A percentile compares a stretch with the other conserved stretches of the same genome.
These are phyloP conservation scores for Apophysomyces elegans DNA, from an alignment of 371 early-diverging fungal species.

Conservation along the genomic window DNA sequence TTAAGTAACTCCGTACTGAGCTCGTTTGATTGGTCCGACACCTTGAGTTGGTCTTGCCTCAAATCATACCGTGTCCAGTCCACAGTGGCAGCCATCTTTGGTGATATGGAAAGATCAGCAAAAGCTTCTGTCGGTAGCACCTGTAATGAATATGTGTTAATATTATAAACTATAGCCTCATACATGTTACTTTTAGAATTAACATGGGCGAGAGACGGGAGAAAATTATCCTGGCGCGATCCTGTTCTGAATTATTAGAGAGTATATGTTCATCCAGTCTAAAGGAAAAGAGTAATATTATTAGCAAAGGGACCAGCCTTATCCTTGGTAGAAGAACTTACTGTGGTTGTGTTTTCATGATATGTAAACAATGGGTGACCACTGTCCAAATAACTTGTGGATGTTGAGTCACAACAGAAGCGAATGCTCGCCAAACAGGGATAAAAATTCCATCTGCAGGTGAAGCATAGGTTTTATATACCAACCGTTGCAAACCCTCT, in stretches of 20 bases:
- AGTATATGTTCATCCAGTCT: not conserved
- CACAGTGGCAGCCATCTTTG: not conserved
- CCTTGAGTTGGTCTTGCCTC: not conserved
- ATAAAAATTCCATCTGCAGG: slow-evolving; percentile 6
- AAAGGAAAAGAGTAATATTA: not conserved
- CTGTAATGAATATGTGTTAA: not conserved
- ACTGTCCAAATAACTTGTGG: slow-evolving; percentile 1
- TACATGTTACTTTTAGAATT: slow-evolving; percentile 1
- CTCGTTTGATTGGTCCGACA: not conserved
- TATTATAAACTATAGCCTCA: not conserved
- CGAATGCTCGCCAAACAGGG: slow-evolving; percentile 10
- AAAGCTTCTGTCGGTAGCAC: slow-evolving; percentile 1
- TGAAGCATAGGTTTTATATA: slow-evolving; percentile 10
- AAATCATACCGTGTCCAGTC: not conserved
- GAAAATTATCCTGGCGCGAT: not conserved
- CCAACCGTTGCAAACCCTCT: slow-evolving; percentile 7
- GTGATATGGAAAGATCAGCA: not conserved
- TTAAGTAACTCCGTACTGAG: not conserved
- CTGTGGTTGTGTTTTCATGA: slow-evolving; percentile 21
- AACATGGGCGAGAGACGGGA: not conserved
- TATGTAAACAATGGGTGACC: slow-evolving; percentile 14
- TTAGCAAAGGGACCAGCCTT: not conserved
- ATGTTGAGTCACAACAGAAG: slow-evolving; percentile 1
- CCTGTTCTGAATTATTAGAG: not conserved
- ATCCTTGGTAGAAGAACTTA: not conserved